A percentile compares a stretch with the other conserved stretches of the same genome.
These are phyloP conservation scores for Zasmidium cellare DNA, from an alignment of 2,329 filamentous ascomycete species.

Conservation along the genomic window DNA sequence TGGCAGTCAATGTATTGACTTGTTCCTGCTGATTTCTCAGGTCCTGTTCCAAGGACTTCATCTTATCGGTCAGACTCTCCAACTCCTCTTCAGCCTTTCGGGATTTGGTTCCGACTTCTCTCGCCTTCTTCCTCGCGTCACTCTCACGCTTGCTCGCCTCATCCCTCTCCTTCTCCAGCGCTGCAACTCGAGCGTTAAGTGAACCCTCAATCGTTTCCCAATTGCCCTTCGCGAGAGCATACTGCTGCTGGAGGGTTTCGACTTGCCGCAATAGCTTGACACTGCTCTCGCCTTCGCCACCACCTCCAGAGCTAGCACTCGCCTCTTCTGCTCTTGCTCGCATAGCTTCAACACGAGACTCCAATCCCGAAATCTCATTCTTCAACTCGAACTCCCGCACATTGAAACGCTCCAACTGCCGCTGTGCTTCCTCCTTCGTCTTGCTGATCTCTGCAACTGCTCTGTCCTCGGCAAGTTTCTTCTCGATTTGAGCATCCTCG, in stretches of 20 bases:
- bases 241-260: constrained; percentile 93
- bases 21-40: constrained; percentile 60
- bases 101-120: constrained; percentile 72
- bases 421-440: constrained; percentile 69
- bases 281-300: constrained; percentile 59
- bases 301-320: constrained; percentile 54
- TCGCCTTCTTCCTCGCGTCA: constrained; percentile 83
- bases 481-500: constrained; percentile 68
- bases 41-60: constrained; percentile 66
- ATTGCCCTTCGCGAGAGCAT: constrained; percentile 90
- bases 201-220: constrained; percentile 96
- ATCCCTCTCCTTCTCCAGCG: constrained; percentile 86
- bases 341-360: constrained; percentile 87
- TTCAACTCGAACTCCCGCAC: constrained; percentile 75
- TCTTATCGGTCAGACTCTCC: constrained; percentile 65
- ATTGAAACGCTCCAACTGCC: constrained; percentile 68
- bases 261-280: constrained; percentile 85
- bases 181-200: constrained; percentile 72
- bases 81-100: constrained; percentile 79
- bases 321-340: constrained; percentile 84
- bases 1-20: constrained; percentile 62
- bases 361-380: constrained; percentile 72
- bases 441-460: constrained; percentile 68
- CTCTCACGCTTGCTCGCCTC: constrained; percentile 80
- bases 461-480: constrained; percentile 71